Evolutionary conservation across 805 yeast species (phyloP).

Genomic region (Priceomyces fermenticarens): DNA sequence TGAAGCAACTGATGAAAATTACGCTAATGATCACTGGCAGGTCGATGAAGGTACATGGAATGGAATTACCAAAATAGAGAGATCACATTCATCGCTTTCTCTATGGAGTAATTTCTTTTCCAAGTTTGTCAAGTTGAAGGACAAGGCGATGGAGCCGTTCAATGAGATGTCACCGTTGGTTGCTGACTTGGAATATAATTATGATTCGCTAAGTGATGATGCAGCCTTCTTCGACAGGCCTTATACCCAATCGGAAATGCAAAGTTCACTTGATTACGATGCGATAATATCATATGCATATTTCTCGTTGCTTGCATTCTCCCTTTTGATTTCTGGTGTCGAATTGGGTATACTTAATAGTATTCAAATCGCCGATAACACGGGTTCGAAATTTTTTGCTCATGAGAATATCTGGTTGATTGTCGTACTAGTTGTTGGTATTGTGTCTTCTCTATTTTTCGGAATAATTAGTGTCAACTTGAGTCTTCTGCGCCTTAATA

Average conservation of each 20-base stretch:
- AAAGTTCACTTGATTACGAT: constrained; percentile 34
- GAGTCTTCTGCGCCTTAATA: constrained; percentile 26
- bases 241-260: constrained; percentile 11
- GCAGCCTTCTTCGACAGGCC: constrained; percentile 20
- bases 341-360: constrained; percentile 39
- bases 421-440: constrained; percentile 28
- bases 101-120: constrained; percentile 17
- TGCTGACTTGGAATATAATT: constrained; percentile 13
- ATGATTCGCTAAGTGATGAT: constrained; percentile 35
- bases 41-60: too few relatives aligned
- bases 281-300: constrained; percentile 33
- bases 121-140: constrained; percentile 7
- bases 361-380: constrained; percentile 20
- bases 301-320: constrained; percentile 31
- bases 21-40: neutral
- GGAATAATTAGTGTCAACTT: constrained; percentile 35
- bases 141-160: constrained; percentile 4
- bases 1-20: neutral
- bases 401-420: constrained; percentile 32
- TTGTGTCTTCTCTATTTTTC: constrained; percentile 28
- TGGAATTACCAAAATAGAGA: neutral
- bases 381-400: constrained; percentile 21
- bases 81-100: constrained; percentile 1
- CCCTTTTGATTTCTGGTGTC: constrained; percentile 36
- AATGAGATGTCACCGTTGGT: constrained; percentile 7